A percentile compares a stretch with the other conserved stretches of the same genome.
phyloP scores from a whole-genome alignment of 192 early-diverging fungal genomes.

The Pecoramyces ruminantium region DNA sequence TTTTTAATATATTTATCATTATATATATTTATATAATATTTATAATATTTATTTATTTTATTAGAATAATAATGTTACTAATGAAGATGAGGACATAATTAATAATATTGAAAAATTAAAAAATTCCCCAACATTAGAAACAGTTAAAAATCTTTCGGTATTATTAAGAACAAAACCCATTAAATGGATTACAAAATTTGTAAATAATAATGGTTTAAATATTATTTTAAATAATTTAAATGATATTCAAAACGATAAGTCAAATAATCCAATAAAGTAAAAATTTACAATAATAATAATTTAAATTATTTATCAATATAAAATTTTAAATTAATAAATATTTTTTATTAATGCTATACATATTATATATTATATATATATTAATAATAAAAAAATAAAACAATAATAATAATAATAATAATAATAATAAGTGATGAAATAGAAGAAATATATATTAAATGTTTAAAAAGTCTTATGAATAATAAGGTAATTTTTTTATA shows the following conservation, averaged over 20 bases:
- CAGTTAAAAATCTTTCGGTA: slow-evolving; percentile 20
- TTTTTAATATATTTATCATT: too few relatives aligned
- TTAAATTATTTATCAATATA: too few relatives aligned
- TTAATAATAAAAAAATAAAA: too few relatives aligned
- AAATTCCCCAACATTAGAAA: slow-evolving; percentile 14
- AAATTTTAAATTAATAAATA: too few relatives aligned
- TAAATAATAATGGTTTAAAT: slow-evolving; percentile 17
- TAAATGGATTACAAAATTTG: slow-evolving; percentile 29
- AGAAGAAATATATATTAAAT: slow-evolving; percentile 37
- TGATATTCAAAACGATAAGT: background rate
- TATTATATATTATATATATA: too few relatives aligned
- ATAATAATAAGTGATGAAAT: slow-evolving; percentile 14
- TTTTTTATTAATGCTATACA: too few relatives aligned
- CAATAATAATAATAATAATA: too few relatives aligned
- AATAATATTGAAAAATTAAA: slow-evolving; percentile 19
- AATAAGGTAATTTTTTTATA: slow-evolving; percentile 14
- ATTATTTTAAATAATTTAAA: background rate
- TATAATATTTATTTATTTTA: too few relatives aligned
- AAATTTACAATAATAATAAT: too few relatives aligned
- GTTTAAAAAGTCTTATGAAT: slow-evolving; percentile 35
- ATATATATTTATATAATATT: too few relatives aligned
- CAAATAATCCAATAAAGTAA: background rate
- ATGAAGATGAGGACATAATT: background rate
- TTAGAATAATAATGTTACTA: background rate
- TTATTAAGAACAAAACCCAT: slow-evolving; percentile 24